Base-by-base conservation (phyloP, 768 basidiomycete species). In the Fistulinella prunicolor region DNA sequence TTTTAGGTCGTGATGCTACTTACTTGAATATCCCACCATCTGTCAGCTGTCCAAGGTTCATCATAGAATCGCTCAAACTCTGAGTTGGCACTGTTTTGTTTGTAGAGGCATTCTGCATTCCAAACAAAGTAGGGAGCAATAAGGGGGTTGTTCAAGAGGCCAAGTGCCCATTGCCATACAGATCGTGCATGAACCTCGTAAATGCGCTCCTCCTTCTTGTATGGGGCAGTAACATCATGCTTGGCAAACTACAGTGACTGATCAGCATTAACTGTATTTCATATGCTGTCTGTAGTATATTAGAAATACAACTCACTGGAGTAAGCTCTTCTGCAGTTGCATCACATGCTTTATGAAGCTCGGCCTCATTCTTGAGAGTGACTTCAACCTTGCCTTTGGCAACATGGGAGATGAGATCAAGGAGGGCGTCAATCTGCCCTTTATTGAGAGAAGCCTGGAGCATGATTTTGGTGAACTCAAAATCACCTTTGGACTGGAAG, bases 11-110 rank as follows among this genome's bases (percentile, higher is more conserved):
- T 28, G 28, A 12, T 28, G 28, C 28, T 28, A 53, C 49, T 21
- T 50, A 72, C 74, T 61, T 74, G 70, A 5, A 66, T 54, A 5
- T 70, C 55, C 72, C 72, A 74, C 42, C 59, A 56, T 26, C 9
- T 28, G 28, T 28, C 28, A 28, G 28, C 28, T 12, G 28, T 28
- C 28, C 28, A 28, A 28, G 28, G 28, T 28, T 28, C 28, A 28
- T 28, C 28, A 28, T 28, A 28, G 28, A 28, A 28, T 28, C 28
- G 28, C 28, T 28, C 28, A 28, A 28, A 28, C 28, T 28, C 28
- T 12, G 28, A 28, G 28, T 28, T 12, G 28, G 28, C 28, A 28
- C 28, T 6, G 12, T 28, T 28, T 28, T 28, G 28, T 28, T 28
- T 28, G 12, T 28, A 28, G 28, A 28, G 28, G 28, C 28, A 12